phyloP scores from a whole-genome alignment of 805 yeast genomes.

The Kockiozyma suomiensis region DNA sequence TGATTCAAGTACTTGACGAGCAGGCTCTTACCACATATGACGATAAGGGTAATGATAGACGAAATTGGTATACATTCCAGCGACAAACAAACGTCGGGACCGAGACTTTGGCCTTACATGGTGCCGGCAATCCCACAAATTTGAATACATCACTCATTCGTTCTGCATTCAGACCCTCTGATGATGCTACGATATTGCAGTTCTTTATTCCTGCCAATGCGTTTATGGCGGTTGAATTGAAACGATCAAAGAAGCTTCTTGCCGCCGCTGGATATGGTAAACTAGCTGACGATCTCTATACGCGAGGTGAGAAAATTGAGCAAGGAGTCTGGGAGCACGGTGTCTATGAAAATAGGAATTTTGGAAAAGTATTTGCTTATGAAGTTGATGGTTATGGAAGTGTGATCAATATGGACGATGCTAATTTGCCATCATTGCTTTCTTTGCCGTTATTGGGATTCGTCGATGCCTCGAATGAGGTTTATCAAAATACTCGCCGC shows the following conservation, averaged over 20 bases:
- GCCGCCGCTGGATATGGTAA: constrained; percentile 33
- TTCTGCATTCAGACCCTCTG: constrained; percentile 85
- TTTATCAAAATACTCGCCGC: constrained; percentile 76
- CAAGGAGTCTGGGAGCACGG: constrained; percentile 66
- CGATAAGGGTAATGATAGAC: constrained; percentile 37
- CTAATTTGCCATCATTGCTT: constrained; percentile 75
- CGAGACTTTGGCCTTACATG: constrained; percentile 77
- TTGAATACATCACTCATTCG: constrained; percentile 69
- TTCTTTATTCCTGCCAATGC: constrained; percentile 86
- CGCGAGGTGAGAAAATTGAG: constrained; percentile 50
- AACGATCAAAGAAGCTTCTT: constrained; percentile 31
- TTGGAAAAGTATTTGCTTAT: constrained; percentile 80
- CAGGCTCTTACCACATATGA: constrained; percentile 60
- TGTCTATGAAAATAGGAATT: constrained; percentile 63
- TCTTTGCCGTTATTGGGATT: constrained; percentile 82
- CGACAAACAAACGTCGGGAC: constrained; percentile 72
- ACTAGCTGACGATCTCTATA: constrained; percentile 39
- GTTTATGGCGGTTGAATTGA: constrained; percentile 63
- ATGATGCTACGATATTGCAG: constrained; percentile 80
- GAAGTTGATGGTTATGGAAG: constrained; percentile 90
- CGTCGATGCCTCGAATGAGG: constrained; percentile 51
- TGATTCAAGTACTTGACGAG: constrained; percentile 57
- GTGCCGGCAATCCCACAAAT: constrained; percentile 83
- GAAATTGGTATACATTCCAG: constrained; percentile 66
- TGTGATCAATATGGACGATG: constrained; percentile 74